Evolutionary conservation across 2,329 filamentous ascomycete species (phyloP).

Genomic region (Aspergillus caelatus): DNA sequence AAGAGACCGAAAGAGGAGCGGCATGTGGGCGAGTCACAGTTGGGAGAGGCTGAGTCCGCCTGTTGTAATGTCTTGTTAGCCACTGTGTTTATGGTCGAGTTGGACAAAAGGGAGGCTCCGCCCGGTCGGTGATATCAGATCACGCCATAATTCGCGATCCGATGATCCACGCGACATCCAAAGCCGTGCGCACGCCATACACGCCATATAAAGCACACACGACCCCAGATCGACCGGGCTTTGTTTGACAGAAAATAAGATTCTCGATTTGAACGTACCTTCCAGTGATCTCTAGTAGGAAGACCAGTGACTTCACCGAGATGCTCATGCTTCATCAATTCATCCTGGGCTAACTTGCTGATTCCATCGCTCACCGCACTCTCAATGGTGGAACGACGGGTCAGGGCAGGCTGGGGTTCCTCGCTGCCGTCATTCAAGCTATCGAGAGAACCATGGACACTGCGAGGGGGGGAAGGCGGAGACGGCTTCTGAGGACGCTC

Average conservation of each 20-base stretch:
- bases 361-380: slow-evolving; percentile 42
- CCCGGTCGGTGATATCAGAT: slow-evolving; percentile 13
- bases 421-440: slow-evolving; percentile 42
- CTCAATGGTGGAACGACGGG: slow-evolving; percentile 45
- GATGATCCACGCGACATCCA: slow-evolving; percentile 28
- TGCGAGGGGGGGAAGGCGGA: slow-evolving; percentile 54
- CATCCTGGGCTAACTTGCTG: slow-evolving; percentile 54
- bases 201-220: slow-evolving; percentile 23
- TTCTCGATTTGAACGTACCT: slow-evolving; percentile 49
- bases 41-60: slow-evolving; percentile 60
- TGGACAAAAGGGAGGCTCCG: neutral
- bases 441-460: slow-evolving; percentile 59
- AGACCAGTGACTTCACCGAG: slow-evolving; percentile 60
- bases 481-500: slow-evolving; percentile 53
- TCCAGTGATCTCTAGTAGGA: slow-evolving; percentile 67
- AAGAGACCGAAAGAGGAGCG: slow-evolving; percentile 62
- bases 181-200: slow-evolving; percentile 24
- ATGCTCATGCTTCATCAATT: slow-evolving; percentile 55
- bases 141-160: slow-evolving; percentile 30
- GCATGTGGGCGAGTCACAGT: slow-evolving; percentile 62
- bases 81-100: slow-evolving; percentile 16
- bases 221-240: slow-evolving; percentile 3
- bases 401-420: slow-evolving; percentile 33
- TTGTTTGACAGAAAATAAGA: neutral
- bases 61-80: slow-evolving; percentile 29